Evolutionary conservation across 75 land plant species (phyloP).

Genomic region (Pinus taeda): DNA sequence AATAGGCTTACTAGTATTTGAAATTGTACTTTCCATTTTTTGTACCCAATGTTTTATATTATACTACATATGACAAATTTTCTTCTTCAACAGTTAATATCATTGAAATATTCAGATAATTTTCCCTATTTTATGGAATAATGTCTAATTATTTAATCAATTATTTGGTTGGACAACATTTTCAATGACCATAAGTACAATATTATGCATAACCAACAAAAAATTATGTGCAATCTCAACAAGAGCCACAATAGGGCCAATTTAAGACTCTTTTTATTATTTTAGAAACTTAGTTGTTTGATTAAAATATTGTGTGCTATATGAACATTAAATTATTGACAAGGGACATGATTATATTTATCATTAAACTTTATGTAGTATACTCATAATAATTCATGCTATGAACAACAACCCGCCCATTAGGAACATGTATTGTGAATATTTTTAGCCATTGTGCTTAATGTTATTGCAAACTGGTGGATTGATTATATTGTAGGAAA

Average conservation of each 20-base stretch:
- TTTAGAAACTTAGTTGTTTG: neutral
- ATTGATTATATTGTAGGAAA: neutral
- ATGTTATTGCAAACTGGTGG: neutral
- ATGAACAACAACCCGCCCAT: neutral
- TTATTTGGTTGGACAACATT: neutral
- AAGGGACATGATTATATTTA: too few relatives aligned
- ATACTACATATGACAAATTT: neutral
- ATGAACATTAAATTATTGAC: neutral
- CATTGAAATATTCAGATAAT: too few relatives aligned
- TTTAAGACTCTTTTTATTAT: neutral
- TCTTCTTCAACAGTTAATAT: neutral
- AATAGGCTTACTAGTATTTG: neutral
- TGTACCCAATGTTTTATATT: neutral
- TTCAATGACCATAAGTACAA: neutral
- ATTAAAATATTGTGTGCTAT: neutral
- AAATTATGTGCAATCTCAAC: neutral
- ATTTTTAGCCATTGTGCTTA: neutral
- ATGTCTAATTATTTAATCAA: neutral
- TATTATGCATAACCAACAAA: conserved; percentile 5
- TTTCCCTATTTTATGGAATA: neutral
- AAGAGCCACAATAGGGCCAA: neutral
- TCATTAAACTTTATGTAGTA: neutral
- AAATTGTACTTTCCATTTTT: neutral
- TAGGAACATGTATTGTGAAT: neutral
- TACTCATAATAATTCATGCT: neutral